phyloP scores from a whole-genome alignment of 164 flowering plant species.

The Berberis thunbergii region DNA sequence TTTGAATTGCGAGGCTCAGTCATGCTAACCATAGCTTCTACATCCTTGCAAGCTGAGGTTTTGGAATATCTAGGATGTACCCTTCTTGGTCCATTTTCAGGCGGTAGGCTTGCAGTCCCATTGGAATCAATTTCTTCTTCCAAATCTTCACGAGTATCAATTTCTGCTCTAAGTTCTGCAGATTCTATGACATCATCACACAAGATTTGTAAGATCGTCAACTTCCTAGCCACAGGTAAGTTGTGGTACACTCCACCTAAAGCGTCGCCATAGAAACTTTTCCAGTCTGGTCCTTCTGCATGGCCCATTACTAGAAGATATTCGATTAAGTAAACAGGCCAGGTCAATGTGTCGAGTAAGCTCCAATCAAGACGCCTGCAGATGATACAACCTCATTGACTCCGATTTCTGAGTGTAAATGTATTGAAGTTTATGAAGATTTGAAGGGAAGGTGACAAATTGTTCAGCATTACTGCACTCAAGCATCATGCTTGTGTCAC shows the following conservation, averaged over 20 bases:
- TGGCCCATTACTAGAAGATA: slow-evolving; percentile 65
- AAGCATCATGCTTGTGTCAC: no score
- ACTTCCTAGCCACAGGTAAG: slow-evolving; percentile 49
- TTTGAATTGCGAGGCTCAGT: slow-evolving; percentile 22
- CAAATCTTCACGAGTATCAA: slow-evolving; percentile 57
- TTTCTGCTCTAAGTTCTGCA: slow-evolving; percentile 70
- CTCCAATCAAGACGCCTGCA: slow-evolving; percentile 83
- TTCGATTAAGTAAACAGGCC: slow-evolving; percentile 71
- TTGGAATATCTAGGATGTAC: slow-evolving; percentile 67
- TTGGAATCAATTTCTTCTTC: slow-evolving; percentile 56
- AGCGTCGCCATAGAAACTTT: slow-evolving; percentile 39
- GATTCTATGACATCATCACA: slow-evolving; percentile 77
- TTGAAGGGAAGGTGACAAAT: no score
- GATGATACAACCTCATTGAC: slow-evolving; percentile 2
- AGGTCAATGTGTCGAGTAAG: slow-evolving; percentile 78
- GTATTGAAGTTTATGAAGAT: no score
- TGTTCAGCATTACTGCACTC: no score
- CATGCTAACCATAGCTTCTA: slow-evolving; percentile 23
- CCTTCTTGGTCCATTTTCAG: slow-evolving; percentile 49
- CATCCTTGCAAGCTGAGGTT: slow-evolving; percentile 56
- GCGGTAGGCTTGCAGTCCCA: slow-evolving; percentile 15
- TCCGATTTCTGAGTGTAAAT: not conserved
- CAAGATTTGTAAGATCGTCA: slow-evolving; percentile 63
- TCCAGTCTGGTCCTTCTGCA: slow-evolving; percentile 47
- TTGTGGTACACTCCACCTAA: slow-evolving; percentile 60